Evolutionary conservation across 78 protist genomes (phyloP).

Genomic region (Pelomyxa schiedti): DNA sequence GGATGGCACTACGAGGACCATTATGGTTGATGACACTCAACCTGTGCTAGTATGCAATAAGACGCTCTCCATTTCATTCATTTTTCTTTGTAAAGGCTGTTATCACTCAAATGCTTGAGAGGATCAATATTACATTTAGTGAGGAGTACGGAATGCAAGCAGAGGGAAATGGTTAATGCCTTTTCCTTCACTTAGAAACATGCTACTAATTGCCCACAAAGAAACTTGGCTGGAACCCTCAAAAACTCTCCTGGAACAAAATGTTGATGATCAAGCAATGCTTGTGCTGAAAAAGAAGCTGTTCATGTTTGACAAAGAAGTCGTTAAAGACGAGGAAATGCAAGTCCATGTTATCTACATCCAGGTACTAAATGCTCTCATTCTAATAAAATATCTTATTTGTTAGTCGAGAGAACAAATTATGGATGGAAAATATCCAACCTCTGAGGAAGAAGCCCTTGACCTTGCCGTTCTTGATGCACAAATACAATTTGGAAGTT

Average conservation of each 20-base stretch:
- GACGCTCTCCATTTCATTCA: conserved; percentile 6
- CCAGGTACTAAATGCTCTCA: too few relatives aligned
- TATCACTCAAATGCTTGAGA: too few relatives aligned
- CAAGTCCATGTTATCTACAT: conserved; percentile 64
- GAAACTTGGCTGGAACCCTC: conserved; percentile 56
- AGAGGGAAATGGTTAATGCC: too few relatives aligned
- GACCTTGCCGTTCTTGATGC: conserved; percentile 47
- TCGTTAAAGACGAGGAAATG: conserved; percentile 63
- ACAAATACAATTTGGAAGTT: conserved; percentile 39
- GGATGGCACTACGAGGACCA: conserved; percentile 44
- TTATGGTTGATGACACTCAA: conserved; percentile 29
- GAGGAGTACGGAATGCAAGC: conserved; percentile 46
- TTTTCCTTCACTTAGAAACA: too few relatives aligned
- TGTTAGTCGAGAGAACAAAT: conserved; percentile 42
- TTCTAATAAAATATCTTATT: too few relatives aligned
- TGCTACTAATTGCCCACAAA: too few relatives aligned
- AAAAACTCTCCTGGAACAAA: conserved; percentile 64
- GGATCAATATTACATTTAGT: conserved; percentile 40
- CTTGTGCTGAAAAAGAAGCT: conserved; percentile 59
- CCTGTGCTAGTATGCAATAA: conserved; percentile 19
- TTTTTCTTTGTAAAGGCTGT: too few relatives aligned
- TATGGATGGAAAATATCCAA: conserved; percentile 30
- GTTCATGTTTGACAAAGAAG: conserved; percentile 68
- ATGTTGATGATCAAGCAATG: conserved; percentile 26
- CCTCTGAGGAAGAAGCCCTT: conserved; percentile 39